Percentiles rank a stretch among this genome's conserved stretches.
phyloP scores from a whole-genome alignment of 1,139 yeast genomes.

The Blastobotrys arbuscula region DNA sequence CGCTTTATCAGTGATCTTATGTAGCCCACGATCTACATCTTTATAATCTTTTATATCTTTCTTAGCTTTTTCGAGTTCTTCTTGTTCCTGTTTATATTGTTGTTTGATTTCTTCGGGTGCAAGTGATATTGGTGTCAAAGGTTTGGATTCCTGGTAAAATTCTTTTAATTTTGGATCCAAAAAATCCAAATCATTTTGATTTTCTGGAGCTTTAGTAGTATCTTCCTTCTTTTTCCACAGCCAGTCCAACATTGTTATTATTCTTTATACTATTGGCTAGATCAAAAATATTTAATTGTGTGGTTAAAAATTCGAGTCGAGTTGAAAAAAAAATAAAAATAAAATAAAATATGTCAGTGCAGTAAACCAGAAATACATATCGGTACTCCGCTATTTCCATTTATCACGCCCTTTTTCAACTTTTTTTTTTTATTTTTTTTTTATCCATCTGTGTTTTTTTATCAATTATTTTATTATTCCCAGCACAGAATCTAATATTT shows the following conservation, averaged over 20 bases:
- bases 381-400: too few relatives aligned
- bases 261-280: background rate
- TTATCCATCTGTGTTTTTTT: too few relatives aligned
- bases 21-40: constrained; percentile 10
- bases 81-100: constrained; percentile 4
- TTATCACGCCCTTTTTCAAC: too few relatives aligned
- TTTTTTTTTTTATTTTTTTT: background rate
- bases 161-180: constrained; percentile 19
- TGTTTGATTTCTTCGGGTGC: constrained; percentile 17
- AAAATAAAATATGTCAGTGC: too few relatives aligned
- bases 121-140: constrained; percentile 22
- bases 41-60: background rate
- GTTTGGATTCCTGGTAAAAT: constrained; percentile 20
- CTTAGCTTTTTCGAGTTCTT: constrained; percentile 1
- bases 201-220: background rate
- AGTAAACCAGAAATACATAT: too few relatives aligned
- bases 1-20: constrained; percentile 10
- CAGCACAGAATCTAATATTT: too few relatives aligned
- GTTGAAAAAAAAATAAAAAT: too few relatives aligned
- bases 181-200: constrained; percentile 11
- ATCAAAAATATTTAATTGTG: too few relatives aligned
- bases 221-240: constrained; percentile 7
- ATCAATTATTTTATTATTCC: too few relatives aligned
- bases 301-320: too few relatives aligned
- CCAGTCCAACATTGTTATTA: constrained; percentile 10